Evolutionary conservation across 345 rosid genomes (phyloP), one percentile per base, ranked within the genome.

Genomic region (Populus ilicifolia): DNA sequence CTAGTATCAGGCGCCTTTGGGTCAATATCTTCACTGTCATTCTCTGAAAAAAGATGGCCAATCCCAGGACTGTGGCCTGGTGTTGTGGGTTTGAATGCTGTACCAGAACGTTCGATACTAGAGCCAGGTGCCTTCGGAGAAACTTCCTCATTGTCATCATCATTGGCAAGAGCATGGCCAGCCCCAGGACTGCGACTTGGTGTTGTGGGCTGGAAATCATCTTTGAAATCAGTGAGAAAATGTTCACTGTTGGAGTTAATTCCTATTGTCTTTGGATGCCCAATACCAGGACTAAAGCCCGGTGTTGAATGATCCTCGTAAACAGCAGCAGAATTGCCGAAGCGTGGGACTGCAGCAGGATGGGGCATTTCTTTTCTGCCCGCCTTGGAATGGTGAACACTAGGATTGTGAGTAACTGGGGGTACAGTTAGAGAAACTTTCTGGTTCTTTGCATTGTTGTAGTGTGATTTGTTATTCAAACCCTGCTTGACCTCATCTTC

Each of bases 181-280:
- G 14, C 14, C 17, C 50, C 50, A 44, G 50, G 50, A 44, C 50
- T 44, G 17, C 13, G 50, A 13, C 50, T 17, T 44, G 50, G 50
- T 2, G 48, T 52, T 6, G 59, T 88, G n/a, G 93, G 87, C 39
- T 81, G 75, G 77, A 86, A 86, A 74, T 78, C 89, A 48, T 87
- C 82, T 12, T 71, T 79, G 1, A 73, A 69, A 70, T 76, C 89
- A 52, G 74, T 76, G 72, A 65, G 61, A 43, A 80, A 79, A 44
- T 68, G 74, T 46, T 59, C 78, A 62, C 27, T 59, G 10, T 44
- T 44, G 38, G 71, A 65, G 64, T 16, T 48, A 11, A 30, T 7
- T 1, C 16, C 29, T 18, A 14, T 33, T n/a, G 35, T 33, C 18
- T 66, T 16, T n/a, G 72, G 50, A 50, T 82, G 81, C 9, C 82